These are phyloP conservation scores for Centaurea solstitialis DNA, from an alignment of 129 eudicot genomes.

Conservation along the genomic window DNA sequence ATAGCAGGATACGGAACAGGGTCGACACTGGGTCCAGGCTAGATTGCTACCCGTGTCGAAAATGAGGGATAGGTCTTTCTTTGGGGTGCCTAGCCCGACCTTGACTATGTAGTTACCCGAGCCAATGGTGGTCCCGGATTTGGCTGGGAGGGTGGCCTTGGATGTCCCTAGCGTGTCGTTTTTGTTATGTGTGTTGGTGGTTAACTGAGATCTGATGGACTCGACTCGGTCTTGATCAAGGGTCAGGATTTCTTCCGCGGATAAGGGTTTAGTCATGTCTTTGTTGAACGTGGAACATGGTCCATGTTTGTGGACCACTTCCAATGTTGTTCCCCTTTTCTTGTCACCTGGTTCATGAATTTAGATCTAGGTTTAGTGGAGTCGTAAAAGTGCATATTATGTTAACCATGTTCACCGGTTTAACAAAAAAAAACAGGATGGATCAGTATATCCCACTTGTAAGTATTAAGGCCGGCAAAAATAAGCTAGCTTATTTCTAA, in stretches of 20 bases:
- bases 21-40: constrained; percentile 91
- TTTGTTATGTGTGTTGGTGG: background rate
- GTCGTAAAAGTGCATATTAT: background rate
- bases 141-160: constrained; percentile 51
- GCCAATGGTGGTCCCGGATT: constrained; percentile 58
- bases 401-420: too few relatives aligned
- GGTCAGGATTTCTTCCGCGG: constrained; percentile 38
- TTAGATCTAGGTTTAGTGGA: background rate
- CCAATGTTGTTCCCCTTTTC: constrained; percentile 33
- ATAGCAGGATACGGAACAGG: constrained; percentile 63
- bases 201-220: constrained; percentile 40
- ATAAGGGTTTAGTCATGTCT: constrained; percentile 29
- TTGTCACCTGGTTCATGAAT: constrained; percentile 38
- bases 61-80: constrained; percentile 49
- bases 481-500: background rate
- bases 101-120: constrained; percentile 67
- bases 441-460: background rate
- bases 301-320: constrained; percentile 69
- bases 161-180: constrained; percentile 13
- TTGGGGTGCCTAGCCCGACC: constrained; percentile 77
- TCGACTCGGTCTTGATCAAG: constrained; percentile 57
- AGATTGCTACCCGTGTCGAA: constrained; percentile 92
- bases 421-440: background rate
- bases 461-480: background rate
- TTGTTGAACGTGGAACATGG: constrained; percentile 49